Conservation (phyloP, 2,329 filamentous ascomycete genomes). For the Trichophyton simii region DNA sequence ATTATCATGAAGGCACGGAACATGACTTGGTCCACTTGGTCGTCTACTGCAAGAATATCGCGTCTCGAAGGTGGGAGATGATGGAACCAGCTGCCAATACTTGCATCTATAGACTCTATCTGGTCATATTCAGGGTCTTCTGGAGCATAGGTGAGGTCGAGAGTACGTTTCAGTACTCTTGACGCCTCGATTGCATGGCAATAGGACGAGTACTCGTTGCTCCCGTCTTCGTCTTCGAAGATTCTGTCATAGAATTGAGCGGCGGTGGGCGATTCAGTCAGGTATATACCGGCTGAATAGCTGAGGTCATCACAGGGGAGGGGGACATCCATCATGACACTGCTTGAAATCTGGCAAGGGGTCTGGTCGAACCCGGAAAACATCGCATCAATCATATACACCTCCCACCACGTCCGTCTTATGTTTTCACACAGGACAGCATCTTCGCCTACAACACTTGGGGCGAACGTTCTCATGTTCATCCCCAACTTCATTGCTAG, state of each 20-base stretch:
- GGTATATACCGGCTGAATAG: slow-evolving; percentile 41
- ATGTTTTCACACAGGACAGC: slow-evolving; percentile 67
- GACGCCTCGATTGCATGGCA: slow-evolving; percentile 72
- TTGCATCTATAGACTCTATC: slow-evolving; percentile 47
- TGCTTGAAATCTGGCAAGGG: slow-evolving; percentile 50
- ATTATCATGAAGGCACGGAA: slow-evolving; percentile 82
- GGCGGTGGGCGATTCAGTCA: slow-evolving; percentile 47
- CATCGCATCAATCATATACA: slow-evolving; percentile 73
- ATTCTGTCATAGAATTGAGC: slow-evolving; percentile 64
- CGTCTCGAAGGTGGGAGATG: slow-evolving; percentile 63
- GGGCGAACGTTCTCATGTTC: slow-evolving; percentile 56
- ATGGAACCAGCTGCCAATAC: slow-evolving; percentile 61
- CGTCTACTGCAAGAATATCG: slow-evolving; percentile 55
- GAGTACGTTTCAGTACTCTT: slow-evolving; percentile 64
- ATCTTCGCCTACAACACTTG: slow-evolving; percentile 50
- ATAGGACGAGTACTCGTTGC: slow-evolving; percentile 64
- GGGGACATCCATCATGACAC: slow-evolving; percentile 54
- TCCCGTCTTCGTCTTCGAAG: slow-evolving; percentile 54
- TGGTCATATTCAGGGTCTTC: slow-evolving; percentile 38
- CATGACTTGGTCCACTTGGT: slow-evolving; percentile 73
- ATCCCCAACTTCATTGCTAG: slow-evolving; percentile 66
- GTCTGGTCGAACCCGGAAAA: slow-evolving; percentile 55
- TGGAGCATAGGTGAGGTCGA: slow-evolving; percentile 34
- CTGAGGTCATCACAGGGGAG: slow-evolving; percentile 76
- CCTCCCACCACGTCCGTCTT: slow-evolving; percentile 82